Percentiles rank a stretch among this genome's conserved stretches.
Conservation (phyloP, 495 filamentous ascomycete species). For the Xylaria nigripes region DNA sequence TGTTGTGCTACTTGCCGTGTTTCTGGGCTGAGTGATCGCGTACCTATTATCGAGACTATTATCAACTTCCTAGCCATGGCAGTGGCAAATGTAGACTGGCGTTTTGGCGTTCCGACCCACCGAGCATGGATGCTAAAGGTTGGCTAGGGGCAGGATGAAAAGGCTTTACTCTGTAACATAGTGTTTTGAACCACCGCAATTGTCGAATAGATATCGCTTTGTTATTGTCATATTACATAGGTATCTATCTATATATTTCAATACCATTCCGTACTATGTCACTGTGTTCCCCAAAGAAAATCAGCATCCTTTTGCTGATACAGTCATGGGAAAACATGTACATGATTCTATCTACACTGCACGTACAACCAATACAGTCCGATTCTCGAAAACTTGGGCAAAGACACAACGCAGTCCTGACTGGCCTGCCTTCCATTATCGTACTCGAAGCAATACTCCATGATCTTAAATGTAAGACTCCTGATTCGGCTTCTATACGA, state of each 20-base stretch:
- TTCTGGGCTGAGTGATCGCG: conserved; percentile 45
- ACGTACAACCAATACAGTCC: background rate
- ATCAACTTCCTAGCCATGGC: background rate
- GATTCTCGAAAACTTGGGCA: background rate
- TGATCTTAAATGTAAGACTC: too few species aligned
- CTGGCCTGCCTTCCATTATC: too few species aligned
- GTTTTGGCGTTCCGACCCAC: background rate
- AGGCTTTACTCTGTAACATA: background rate
- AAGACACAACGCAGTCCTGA: too few species aligned
- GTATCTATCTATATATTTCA: conserved; percentile 1
- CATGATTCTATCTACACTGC: too few species aligned
- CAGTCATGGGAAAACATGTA: too few species aligned
- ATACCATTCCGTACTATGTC: background rate
- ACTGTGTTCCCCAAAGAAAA: background rate
- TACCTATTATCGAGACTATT: background rate
- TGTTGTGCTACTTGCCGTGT: conserved; percentile 79
- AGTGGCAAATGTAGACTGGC: conserved; percentile 1
- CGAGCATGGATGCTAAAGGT: background rate
- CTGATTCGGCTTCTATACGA: too few species aligned
- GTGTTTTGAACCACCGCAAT: background rate
- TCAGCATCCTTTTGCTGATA: too few species aligned
- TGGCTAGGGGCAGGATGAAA: background rate
- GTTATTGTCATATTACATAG: too few species aligned
- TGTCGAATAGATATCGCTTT: background rate
- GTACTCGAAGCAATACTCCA: too few species aligned